Evolutionary conservation across 768 basidiomycete species (phyloP).

Genomic region (Tulasnella sp.): DNA sequence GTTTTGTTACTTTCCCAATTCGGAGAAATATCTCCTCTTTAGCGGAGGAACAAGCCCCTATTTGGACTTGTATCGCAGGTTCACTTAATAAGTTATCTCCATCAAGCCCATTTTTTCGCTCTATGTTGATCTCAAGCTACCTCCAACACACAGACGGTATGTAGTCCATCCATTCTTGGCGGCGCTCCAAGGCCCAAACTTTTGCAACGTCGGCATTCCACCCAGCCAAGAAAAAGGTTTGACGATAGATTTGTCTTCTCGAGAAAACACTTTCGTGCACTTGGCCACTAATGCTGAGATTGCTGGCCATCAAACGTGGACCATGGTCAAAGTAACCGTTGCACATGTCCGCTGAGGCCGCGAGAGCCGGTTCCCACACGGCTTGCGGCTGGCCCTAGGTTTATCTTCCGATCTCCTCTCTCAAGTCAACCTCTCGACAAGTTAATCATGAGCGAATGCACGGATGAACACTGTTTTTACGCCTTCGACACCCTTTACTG

Average conservation of each 20-base stretch:
- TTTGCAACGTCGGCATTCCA: too few relatives aligned
- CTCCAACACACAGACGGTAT: too few relatives aligned
- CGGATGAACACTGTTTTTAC: slow-evolving; percentile 64
- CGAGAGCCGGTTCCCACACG: neutral
- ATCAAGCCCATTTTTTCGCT: too few relatives aligned
- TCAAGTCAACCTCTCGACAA: neutral
- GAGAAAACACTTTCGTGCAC: too few relatives aligned
- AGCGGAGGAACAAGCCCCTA: neutral
- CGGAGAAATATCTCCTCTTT: neutral
- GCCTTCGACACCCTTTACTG: slow-evolving; percentile 77
- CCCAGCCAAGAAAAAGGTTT: too few relatives aligned
- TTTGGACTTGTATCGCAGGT: too few relatives aligned
- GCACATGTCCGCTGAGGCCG: neutral
- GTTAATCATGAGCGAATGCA: slow-evolving; percentile 32
- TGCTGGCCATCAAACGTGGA: neutral
- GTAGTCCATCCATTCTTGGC: too few relatives aligned
- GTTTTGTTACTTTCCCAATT: neutral
- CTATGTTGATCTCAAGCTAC: too few relatives aligned
- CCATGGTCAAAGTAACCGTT: neutral
- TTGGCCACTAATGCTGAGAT: too few relatives aligned
- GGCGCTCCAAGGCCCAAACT: too few relatives aligned
- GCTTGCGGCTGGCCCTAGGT: neutral
- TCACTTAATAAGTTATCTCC: too few relatives aligned
- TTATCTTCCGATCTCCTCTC: neutral
- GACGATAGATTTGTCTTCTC: too few relatives aligned